Percentiles rank a stretch among this genome's conserved stretches.
Conservation (phyloP, 2,329 filamentous ascomycete species). For the Akanthomyces dipterigenus region DNA sequence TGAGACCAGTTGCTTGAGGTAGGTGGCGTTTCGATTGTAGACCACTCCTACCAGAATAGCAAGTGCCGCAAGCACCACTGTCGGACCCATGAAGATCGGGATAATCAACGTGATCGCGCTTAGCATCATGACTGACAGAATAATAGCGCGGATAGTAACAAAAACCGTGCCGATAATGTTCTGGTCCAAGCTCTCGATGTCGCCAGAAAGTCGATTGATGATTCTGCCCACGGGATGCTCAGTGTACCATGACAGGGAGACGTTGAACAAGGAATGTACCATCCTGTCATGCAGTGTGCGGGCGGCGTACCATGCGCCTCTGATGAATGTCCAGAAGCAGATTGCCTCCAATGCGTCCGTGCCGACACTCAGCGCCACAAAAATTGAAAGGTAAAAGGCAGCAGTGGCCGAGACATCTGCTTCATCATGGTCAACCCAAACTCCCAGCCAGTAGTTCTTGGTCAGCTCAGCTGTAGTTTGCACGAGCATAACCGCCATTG, state of each 20-base stretch:
- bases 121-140: conserved; percentile 39
- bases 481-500: conserved; percentile 31
- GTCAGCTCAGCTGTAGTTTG: conserved; percentile 35
- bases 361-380: conserved; percentile 39
- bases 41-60: conserved; percentile 42
- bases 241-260: conserved; percentile 52
- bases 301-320: conserved; percentile 49
- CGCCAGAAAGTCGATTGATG: conserved; percentile 49
- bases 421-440: conserved; percentile 47
- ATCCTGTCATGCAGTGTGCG: conserved; percentile 44
- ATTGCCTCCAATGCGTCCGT: conserved; percentile 34
- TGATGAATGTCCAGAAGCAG: conserved; percentile 40
- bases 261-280: conserved; percentile 44
- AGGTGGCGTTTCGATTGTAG: conserved; percentile 42
- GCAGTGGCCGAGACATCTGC: conserved; percentile 31
- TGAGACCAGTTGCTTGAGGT: conserved; percentile 38
- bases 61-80: conserved; percentile 41
- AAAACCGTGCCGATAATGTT: conserved; percentile 39
- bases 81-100: conserved; percentile 23
- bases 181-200: conserved; percentile 49
- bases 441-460: conserved; percentile 41
- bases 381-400: conserved; percentile 47
- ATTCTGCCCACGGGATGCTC: conserved; percentile 45
- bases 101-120: conserved; percentile 43
- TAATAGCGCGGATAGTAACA: conserved; percentile 31